These are phyloP conservation scores for Blastocrithidia nonstop DNA, from an alignment of 208 protist species.

Conservation along the genomic window DNA sequence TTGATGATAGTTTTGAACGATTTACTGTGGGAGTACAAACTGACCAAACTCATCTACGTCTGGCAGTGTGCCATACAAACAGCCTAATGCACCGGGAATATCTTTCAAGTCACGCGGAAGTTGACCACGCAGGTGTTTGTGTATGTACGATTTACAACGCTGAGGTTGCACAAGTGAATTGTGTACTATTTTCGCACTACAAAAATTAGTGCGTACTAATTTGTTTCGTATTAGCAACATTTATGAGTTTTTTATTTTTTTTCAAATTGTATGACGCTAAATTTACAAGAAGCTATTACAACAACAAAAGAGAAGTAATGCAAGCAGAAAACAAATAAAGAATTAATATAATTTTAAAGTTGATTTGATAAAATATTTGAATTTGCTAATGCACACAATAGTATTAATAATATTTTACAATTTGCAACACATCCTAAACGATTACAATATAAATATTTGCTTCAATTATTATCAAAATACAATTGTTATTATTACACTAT, in stretches of 20 bases:
- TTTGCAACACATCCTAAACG: no score
- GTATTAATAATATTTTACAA: no score
- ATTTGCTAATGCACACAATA: no score
- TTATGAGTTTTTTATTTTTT: not conserved
- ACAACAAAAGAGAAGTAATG: constrained; percentile 2
- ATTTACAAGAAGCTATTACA: not conserved
- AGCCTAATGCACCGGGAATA: constrained; percentile 61
- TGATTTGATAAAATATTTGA: no score
- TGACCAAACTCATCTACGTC: constrained; percentile 74
- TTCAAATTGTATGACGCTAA: not conserved
- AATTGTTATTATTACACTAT: no score
- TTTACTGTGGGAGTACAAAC: constrained; percentile 50
- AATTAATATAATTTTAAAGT: no score
- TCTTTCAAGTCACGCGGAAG: constrained; percentile 73
- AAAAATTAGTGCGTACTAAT: no score
- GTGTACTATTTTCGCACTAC: not conserved
- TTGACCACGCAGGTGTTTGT: constrained; percentile 63
- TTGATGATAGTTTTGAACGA: constrained; percentile 54
- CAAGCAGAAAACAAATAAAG: no score
- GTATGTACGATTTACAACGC: constrained; percentile 55
- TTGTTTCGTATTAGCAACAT: no score
- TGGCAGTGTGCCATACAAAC: constrained; percentile 64
- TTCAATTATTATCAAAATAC: no score
- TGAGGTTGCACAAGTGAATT: not conserved
- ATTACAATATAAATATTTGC: no score